Evolutionary conservation across 768 basidiomycete species (phyloP).

Genomic region (Piloderma croceum): DNA sequence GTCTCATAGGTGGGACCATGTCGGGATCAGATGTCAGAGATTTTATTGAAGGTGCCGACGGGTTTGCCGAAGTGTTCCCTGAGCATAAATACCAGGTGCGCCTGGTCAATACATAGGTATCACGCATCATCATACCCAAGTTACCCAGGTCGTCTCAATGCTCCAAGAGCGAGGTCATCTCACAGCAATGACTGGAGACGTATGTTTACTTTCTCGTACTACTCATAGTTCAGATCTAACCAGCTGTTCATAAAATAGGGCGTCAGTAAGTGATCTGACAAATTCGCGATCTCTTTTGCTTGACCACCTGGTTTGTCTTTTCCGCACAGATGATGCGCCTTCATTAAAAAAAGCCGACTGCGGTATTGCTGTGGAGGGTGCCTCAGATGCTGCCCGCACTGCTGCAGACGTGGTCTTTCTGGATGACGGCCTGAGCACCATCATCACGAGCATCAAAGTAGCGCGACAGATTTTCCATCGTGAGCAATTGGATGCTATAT

Average conservation of each 20-base stretch:
- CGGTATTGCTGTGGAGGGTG: constrained; percentile 37
- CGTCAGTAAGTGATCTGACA: constrained; percentile 7
- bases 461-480: constrained; percentile 47
- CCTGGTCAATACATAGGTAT: no score
- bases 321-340: constrained; percentile 26
- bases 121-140: no score
- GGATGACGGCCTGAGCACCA: constrained; percentile 39
- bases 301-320: not conserved
- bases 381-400: constrained; percentile 34
- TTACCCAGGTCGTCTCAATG: constrained; percentile 36
- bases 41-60: constrained; percentile 45
- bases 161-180: constrained; percentile 37
- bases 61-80: constrained; percentile 46
- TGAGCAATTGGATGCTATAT: no score
- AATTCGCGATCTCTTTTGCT: constrained; percentile 4
- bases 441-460: constrained; percentile 43
- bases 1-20: constrained; percentile 39
- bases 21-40: constrained; percentile 31
- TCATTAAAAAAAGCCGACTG: constrained; percentile 25
- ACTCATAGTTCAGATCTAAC: not conserved
- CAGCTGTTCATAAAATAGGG: constrained; percentile 1
- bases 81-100: constrained; percentile 34
- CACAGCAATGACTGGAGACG: constrained; percentile 41
- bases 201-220: constrained; percentile 11
- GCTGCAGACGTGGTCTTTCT: constrained; percentile 38